Evolutionary conservation across 1,284 basidiomycete species (phyloP), one percentile per base, ranked within the genome.

Genomic region (Irpex sp.): DNA sequence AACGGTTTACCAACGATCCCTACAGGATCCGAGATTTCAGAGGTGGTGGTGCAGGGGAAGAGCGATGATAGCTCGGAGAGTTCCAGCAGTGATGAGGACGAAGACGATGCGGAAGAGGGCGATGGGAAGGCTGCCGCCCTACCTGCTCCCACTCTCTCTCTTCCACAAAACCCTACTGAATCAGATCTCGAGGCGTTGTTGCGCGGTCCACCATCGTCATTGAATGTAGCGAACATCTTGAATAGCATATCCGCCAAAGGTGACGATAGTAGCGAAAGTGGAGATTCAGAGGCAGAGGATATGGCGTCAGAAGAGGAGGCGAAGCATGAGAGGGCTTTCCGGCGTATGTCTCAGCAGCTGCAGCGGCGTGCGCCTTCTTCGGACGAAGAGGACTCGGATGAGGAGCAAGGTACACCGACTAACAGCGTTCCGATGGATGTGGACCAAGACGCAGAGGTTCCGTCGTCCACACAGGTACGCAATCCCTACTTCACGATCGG

Each of bases 61-160:
- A 70, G 72, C 60, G 71, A 71, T 2, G 72, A 71, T 61, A 73
- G 71, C 60, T 66, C 67, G 52, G 71, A 71, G 19, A 67, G 68
- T 56, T 65, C 65, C 2, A 60, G 61, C 19, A 67, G 65, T 58
- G 67, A 67, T 7, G 65, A 65, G 28, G 23, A 14, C 16, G 68
- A 68, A 14, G 59, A 62, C 8, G 67, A 67, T 0, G 59, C 62
- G 5, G 63, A 62, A 14, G 57, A 60, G 47, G 18, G 9, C 48
- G 21, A 16, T 51, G 39, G n/a, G 39, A 45, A 45, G n/a, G 39
- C 12, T 14, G n/a, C 39, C n/a, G 39, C 6, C 39, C n/a, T n/a
- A 45, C 14, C 48, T 19, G 48, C 18, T 57, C 36, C 49, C 28
- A 33, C 28, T 33, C 28, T 21, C 49, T 37, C 9, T 53, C 21